These are phyloP conservation scores for Sarocladium oryzae DNA, from an alignment of 2,329 filamentous ascomycete species.

Conservation along the genomic window DNA sequence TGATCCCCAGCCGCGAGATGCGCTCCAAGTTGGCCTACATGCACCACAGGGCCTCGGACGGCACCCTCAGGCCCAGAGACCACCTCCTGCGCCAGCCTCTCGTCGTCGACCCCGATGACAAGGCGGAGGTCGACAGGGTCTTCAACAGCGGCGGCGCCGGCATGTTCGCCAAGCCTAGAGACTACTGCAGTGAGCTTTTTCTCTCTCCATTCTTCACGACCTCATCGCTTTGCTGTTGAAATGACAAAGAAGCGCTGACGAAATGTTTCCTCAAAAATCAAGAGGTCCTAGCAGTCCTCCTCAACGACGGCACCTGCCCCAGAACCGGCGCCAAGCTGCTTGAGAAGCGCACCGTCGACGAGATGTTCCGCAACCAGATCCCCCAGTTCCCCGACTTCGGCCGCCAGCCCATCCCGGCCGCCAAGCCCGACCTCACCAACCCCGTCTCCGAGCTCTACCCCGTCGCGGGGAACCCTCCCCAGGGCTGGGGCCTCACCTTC, in stretches of 20 bases:
- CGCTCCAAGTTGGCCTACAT: conserved; percentile 48
- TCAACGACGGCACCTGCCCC: conserved; percentile 59
- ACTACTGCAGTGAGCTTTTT: conserved; percentile 55
- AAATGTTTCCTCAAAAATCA: too few relatives aligned
- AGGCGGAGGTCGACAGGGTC: conserved; percentile 27
- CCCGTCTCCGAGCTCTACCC: conserved; percentile 43
- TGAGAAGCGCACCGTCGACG: conserved; percentile 47
- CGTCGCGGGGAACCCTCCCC: conserved; percentile 37
- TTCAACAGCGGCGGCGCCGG: conserved; percentile 59
- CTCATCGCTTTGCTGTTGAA: too few relatives aligned
- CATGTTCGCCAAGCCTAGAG: conserved; percentile 50
- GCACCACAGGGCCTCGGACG: conserved; percentile 43
- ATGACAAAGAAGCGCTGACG: too few relatives aligned
- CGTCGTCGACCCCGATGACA: conserved; percentile 33
- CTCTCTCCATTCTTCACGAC: too few relatives aligned
- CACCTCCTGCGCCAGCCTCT: conserved; percentile 42
- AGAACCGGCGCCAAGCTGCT: conserved; percentile 49
- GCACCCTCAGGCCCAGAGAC: conserved; percentile 33
- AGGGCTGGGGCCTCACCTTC: conserved; percentile 59
- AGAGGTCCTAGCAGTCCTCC: conserved; percentile 53
- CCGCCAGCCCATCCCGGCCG: conserved; percentile 34
- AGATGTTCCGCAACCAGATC: conserved; percentile 61
- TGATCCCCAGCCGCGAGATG: conserved; percentile 51
- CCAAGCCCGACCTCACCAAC: conserved; percentile 44
- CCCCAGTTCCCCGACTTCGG: conserved; percentile 46